Base-by-base conservation (phyloP, 2,329 filamentous ascomycete genomes). In the Aspergillus aculeatinus region DNA sequence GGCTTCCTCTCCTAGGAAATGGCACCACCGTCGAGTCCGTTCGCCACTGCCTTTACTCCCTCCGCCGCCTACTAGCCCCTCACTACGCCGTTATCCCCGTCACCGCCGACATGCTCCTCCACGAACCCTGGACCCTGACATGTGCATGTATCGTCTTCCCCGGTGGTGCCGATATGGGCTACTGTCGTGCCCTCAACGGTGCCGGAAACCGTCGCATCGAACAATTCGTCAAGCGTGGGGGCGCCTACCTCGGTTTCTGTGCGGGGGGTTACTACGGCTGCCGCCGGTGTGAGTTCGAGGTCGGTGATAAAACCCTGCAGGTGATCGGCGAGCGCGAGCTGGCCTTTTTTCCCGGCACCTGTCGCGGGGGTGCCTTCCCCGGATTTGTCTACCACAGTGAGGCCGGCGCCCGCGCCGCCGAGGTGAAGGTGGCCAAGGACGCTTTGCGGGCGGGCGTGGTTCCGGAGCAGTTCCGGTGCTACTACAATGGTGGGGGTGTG, bases 371-470 rank as follows among this genome's bases (percentile, higher is more conserved):
- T 60, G 94, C 94, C 4, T 97, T 96, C 75, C 81, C 85, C 47
- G 95, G 95, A 0, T 99, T 99, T 73, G 86, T 90, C 68, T 99
- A 99, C 77, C 85, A 90, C 58, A 95, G 90, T 68, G 95, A 99
- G 77, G 86, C 80, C 50, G 95, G 95, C 1, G 91, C 95, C 1
- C 84, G 86, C 67, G 91, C 91, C 2, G 87, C 87, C 0, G 82
- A 84, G 59, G 67, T 98, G 50, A 83, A 81, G 55, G 86, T 95
- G 12, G 80, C 84, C 12, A 86, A 85, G 64, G 81, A 81, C 2
- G 79, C 81, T 0, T 85, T 96, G 61, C 74, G 77, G 0, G 74
- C 72, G 48, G 82, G 80, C 0, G 76, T 78, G 3, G 73, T 89
- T 1, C 84, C 88, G 0, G 82, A 86, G 1, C 79, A 81, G 1